A percentile compares a stretch with the other conserved stretches of the same genome.
Conservation (phyloP, 1,139 yeast species). For the Saccharomycopsis hybrid region DNA sequence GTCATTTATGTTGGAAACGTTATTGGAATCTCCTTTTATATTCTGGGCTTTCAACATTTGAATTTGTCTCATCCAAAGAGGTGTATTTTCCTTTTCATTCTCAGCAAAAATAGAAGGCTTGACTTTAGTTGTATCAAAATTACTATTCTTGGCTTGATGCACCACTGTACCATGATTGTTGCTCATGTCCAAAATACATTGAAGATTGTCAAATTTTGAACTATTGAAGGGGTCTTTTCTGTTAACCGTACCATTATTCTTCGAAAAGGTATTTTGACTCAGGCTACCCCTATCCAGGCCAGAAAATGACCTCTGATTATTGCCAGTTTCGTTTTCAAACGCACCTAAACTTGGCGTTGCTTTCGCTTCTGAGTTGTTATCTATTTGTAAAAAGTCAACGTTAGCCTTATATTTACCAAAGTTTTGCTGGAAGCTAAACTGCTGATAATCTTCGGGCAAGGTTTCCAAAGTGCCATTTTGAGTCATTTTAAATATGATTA, state of each 20-base stretch:
- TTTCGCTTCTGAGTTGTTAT: too few relatives aligned
- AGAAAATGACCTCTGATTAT: too few relatives aligned
- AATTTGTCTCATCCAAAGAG: conserved; percentile 16
- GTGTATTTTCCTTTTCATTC: conserved; percentile 15
- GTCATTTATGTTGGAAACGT: too few relatives aligned
- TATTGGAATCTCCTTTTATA: too few relatives aligned
- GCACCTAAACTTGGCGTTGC: too few relatives aligned
- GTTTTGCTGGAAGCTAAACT: conserved; percentile 14
- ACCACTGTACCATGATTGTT: conserved; percentile 9
- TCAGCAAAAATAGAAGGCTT: not conserved
- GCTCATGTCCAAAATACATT: conserved; percentile 9
- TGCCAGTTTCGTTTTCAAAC: too few relatives aligned
- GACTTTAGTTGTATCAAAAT: conserved; percentile 10
- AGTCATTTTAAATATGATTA: too few relatives aligned
- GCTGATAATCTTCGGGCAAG: conserved; percentile 20
- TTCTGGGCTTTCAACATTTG: conserved; percentile 4
- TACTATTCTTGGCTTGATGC: not conserved
- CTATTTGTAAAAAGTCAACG: conserved; percentile 9
- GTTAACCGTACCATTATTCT: too few relatives aligned
- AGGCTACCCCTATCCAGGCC: too few relatives aligned
- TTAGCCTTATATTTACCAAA: conserved; percentile 17
- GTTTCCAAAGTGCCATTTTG: conserved; percentile 21
- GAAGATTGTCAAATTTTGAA: conserved; percentile 15
- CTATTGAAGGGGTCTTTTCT: too few relatives aligned
- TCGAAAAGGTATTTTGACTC: too few relatives aligned